Conservation (phyloP, 208 protist genomes). For the Acanthamoeba castellanii region DNA sequence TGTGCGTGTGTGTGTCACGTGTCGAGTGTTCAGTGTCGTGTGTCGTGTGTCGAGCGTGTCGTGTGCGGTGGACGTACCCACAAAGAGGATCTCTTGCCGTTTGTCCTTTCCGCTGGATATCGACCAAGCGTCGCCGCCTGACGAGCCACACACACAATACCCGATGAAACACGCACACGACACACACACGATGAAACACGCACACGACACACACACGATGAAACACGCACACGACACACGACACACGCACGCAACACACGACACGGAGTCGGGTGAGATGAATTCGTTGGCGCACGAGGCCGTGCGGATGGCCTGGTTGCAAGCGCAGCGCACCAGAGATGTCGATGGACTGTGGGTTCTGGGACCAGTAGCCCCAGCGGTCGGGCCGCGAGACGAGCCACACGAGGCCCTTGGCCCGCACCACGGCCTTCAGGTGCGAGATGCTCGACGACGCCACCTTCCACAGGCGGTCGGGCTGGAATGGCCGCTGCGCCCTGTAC, state of each 20-base stretch:
- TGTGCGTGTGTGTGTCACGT: too few species aligned
- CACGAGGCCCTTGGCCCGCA: slow-evolving; percentile 53
- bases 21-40: neutral
- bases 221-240: too few species aligned
- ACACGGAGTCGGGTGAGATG: too few species aligned
- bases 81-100: neutral
- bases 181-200: too few species aligned
- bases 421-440: slow-evolving; percentile 40
- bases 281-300: too few species aligned
- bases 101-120: neutral
- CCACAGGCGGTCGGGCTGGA: slow-evolving; percentile 43
- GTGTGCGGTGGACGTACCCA: neutral
- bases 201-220: too few species aligned
- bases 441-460: slow-evolving; percentile 27
- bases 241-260: too few species aligned
- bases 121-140: neutral
- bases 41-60: neutral
- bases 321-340: slow-evolving; percentile 24
- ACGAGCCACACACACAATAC: too few species aligned
- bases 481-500: slow-evolving; percentile 26
- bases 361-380: slow-evolving; percentile 56
- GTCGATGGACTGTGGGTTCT: neutral
- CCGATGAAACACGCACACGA: too few species aligned
- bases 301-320: too few species aligned
- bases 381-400: slow-evolving; percentile 35